These are phyloP conservation scores for Nemania abortiva DNA, from an alignment of 2,329 filamentous ascomycete genomes.

Conservation along the genomic window DNA sequence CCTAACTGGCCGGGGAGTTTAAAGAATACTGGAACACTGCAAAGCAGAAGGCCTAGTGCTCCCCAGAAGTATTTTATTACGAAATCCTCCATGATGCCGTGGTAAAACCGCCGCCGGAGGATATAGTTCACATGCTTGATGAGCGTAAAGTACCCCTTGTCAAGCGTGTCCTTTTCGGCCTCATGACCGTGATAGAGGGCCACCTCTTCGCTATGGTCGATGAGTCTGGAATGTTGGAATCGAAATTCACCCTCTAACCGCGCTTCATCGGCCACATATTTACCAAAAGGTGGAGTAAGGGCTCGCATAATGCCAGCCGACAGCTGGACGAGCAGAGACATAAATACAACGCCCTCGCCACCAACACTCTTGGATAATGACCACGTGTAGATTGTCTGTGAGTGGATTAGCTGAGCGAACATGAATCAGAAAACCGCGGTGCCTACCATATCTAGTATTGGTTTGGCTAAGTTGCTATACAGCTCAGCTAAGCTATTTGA, in stretches of 20 bases:
- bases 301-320: conserved; percentile 94
- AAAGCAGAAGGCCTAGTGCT: conserved; percentile 88
- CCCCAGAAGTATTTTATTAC: conserved; percentile 99
- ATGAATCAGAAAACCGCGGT: background rate
- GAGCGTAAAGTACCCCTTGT: conserved; percentile 98
- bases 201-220: conserved; percentile 96
- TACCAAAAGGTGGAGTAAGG: conserved; percentile 94
- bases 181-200: conserved; percentile 92
- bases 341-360: conserved; percentile 93
- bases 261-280: conserved; percentile 97
- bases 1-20: conserved; percentile 80
- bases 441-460: conserved; percentile 86
- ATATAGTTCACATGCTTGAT: conserved; percentile 99
- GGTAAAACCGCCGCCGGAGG: conserved; percentile 88
- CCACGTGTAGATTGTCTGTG: conserved; percentile 87
- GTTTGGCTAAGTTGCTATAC: conserved; percentile 96
- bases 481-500: conserved; percentile 94
- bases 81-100: conserved; percentile 99
- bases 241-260: conserved; percentile 95
- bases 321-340: conserved; percentile 92
- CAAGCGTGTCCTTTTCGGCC: conserved; percentile 93
- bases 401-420: conserved; percentile 44
- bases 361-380: conserved; percentile 95
- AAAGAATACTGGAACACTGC: conserved; percentile 96
- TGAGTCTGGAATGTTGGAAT: conserved; percentile 92